Evolutionary conservation across 2,329 filamentous ascomycete genomes (phyloP).

Genomic region (Mollisiaceae sp.): DNA sequence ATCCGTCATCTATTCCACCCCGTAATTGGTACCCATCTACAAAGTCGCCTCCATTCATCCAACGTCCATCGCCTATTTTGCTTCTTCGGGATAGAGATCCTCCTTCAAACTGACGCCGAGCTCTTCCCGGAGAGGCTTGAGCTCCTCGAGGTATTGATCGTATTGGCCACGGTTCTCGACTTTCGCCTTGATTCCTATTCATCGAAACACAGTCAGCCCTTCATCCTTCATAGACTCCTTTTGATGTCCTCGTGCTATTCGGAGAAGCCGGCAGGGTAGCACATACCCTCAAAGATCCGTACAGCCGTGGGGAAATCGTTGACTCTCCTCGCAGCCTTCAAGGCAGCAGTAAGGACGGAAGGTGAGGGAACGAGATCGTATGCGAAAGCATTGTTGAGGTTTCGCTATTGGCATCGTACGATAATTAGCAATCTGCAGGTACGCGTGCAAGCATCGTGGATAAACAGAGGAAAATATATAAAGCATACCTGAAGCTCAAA

Average conservation of each 20-base stretch:
- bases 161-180: slow-evolving; percentile 99
- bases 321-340: slow-evolving; percentile 92
- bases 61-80: slow-evolving; percentile 35
- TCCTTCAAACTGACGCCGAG: slow-evolving; percentile 91
- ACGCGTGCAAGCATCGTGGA: slow-evolving; percentile 14
- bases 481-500: slow-evolving; percentile 95
- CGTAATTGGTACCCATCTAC: slow-evolving; percentile 33
- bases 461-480: slow-evolving; percentile 5
- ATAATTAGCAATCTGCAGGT: slow-evolving; percentile 35
- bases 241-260: slow-evolving; percentile 13
- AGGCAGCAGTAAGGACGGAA: slow-evolving; percentile 86
- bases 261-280: slow-evolving; percentile 12
- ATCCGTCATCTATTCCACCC: slow-evolving; percentile 30
- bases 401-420: slow-evolving; percentile 62
- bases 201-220: slow-evolving; percentile 25
- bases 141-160: slow-evolving; percentile 92
- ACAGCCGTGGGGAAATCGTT: slow-evolving; percentile 99
- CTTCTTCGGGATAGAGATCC: slow-evolving; percentile 77
- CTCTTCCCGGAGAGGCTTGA: slow-evolving; percentile 91
- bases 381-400: slow-evolving; percentile 99
- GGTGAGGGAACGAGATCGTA: slow-evolving; percentile 99
- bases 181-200: slow-evolving; percentile 93
- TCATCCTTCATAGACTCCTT: background rate
- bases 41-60: slow-evolving; percentile 24
- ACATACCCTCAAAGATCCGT: slow-evolving; percentile 95